Evolutionary conservation across 768 basidiomycete species (phyloP).

Genomic region (Lyophyllum decastes): DNA sequence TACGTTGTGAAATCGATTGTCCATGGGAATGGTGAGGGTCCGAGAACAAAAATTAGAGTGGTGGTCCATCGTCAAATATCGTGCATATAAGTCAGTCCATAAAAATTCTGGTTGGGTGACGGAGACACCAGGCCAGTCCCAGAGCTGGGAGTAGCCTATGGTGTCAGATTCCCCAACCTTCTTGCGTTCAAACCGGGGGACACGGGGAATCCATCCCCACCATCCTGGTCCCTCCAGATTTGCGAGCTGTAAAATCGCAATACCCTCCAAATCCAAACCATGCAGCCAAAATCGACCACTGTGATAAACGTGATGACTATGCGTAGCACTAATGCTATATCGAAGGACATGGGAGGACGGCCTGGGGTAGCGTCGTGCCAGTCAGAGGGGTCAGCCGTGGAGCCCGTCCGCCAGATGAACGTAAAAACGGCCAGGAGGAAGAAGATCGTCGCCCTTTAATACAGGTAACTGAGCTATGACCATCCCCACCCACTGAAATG

Average conservation of each 20-base stretch:
- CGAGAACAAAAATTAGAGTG: neutral
- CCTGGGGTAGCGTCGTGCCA: constrained; percentile 1
- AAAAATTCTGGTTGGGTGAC: neutral
- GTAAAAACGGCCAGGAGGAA: constrained; percentile 13
- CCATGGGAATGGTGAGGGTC: neutral
- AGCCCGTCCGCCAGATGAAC: constrained; percentile 14
- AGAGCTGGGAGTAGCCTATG: neutral
- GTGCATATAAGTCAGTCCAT: neutral
- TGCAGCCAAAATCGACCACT: constrained; percentile 9
- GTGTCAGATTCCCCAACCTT: neutral
- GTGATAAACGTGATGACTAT: constrained; percentile 13
- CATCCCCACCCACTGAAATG: neutral
- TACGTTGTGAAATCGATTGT: neutral
- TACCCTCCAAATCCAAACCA: constrained; percentile 12
- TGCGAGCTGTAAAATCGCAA: constrained; percentile 6
- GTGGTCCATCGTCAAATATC: neutral
- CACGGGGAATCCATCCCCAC: constrained; percentile 5
- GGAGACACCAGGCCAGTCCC: neutral
- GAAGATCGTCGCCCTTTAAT: constrained; percentile 8
- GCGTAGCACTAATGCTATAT: constrained; percentile 9
- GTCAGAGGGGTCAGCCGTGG: constrained; percentile 10
- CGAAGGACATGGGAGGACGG: constrained; percentile 10
- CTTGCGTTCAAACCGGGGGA: neutral
- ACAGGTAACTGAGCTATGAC: neutral
- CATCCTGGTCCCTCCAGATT: constrained; percentile 14